phyloP scores from a whole-genome alignment of 164 flowering plant genomes.

The Brasenia schreberi region DNA sequence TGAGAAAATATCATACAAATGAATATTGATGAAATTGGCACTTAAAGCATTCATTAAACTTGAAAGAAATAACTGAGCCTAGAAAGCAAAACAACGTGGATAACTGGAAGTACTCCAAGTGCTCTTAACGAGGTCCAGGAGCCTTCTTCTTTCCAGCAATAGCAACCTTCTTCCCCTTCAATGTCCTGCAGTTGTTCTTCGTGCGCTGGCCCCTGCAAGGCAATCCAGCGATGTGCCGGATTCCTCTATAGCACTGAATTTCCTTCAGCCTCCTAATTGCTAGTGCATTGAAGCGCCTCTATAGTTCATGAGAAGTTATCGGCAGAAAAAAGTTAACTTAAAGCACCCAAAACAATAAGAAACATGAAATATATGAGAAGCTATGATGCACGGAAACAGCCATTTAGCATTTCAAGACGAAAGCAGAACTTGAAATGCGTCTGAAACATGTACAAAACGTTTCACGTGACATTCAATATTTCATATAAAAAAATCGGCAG shows the following conservation, averaged over 20 bases:
- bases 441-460: too few relatives aligned
- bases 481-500: too few relatives aligned
- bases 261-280: constrained; percentile 81
- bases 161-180: constrained; percentile 82
- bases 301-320: constrained; percentile 5
- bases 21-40: too few relatives aligned
- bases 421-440: too few relatives aligned
- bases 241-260: constrained; percentile 86
- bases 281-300: constrained; percentile 84
- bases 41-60: too few relatives aligned
- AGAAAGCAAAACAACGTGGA: background rate
- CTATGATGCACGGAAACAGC: too few relatives aligned
- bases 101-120: background rate
- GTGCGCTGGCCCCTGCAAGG: constrained; percentile 96
- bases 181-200: constrained; percentile 80
- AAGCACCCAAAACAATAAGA: background rate
- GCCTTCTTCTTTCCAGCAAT: constrained; percentile 92
- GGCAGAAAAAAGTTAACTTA: background rate
- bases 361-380: background rate
- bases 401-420: too few relatives aligned
- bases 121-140: constrained; percentile 8
- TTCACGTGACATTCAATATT: too few relatives aligned
- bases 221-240: constrained; percentile 71
- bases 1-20: too few relatives aligned
- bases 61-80: too few relatives aligned